Evolutionary conservation across 371 early-diverging fungal genomes (phyloP), one percentile per base, ranked within the genome.

Genomic region (Mortierella sp.): DNA sequence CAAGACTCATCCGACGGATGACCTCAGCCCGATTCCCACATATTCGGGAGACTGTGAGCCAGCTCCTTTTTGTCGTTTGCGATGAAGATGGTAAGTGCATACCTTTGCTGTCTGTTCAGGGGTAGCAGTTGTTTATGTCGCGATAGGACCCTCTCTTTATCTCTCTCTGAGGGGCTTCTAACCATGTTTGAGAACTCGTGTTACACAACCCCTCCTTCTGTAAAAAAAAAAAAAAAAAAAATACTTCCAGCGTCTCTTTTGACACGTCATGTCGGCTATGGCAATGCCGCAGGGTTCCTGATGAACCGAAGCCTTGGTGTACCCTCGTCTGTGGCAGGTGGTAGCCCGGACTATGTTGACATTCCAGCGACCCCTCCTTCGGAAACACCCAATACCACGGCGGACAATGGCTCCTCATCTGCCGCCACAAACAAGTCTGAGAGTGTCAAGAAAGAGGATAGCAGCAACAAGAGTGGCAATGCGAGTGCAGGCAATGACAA

Each of bases 201-300:
- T 37, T 37, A 37, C 37, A 37, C 37, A 37, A 37, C 37, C 37
- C 37, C 37, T 37, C 37, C 37, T 37, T 37, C 37, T 9, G 45
- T 7, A 30, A 56, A 45, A 15, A 14, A 26, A 28, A 59, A 43
- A 19, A 55, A 45, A 51, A 55, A 1, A 46, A 53, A 43, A 26
- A 44, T 46, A 23, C 58, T 37, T 48, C 47, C 18, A 95, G 95
- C 93, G 0, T 74, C 81, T 28, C 80, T 83, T 52, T 88, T 98
- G 68, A 88, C 92, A 50, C 83, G 86, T 57, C 89, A 94, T 66
- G 90, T 95, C 2, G 98, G 98, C 5, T 96, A 96, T 70, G 98
- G 98, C 29, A 95, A 95, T 73, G 96, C 94, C 9, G 93, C 95
- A 7, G 98, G 98, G 16, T 98, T 90, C 68, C 84, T 98, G 55